A percentile compares a stretch with the other conserved stretches of the same genome.
Evolutionary conservation across 495 filamentous ascomycete species (phyloP).

Genomic region (Xylaria telfairii): DNA sequence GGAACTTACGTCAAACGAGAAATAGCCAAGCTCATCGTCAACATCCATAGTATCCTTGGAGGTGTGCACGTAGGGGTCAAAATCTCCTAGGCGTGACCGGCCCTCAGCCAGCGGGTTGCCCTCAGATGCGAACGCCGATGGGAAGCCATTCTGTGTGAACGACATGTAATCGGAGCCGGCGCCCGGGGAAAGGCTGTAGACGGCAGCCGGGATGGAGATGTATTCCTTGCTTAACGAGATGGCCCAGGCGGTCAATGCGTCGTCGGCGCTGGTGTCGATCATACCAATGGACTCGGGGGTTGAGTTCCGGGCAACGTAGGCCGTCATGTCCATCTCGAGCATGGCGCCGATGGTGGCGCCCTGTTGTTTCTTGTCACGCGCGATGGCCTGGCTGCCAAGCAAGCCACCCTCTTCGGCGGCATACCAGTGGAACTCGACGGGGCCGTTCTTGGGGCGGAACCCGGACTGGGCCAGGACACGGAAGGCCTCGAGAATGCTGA

Average conservation of each 20-base stretch:
- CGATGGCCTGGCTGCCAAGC: conserved; percentile 62
- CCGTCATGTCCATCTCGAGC: conserved; percentile 69
- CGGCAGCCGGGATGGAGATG: conserved; percentile 22
- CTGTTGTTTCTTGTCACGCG: conserved; percentile 48
- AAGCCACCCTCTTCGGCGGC: conserved; percentile 90
- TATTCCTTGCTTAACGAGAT: conserved; percentile 37
- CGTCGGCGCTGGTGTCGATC: conserved; percentile 39
- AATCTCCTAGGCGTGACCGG: conserved; percentile 11
- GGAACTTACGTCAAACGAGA: conserved; percentile 24
- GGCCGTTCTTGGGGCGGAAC: conserved; percentile 66
- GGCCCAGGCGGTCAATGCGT: conserved; percentile 35
- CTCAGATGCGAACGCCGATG: conserved; percentile 42
- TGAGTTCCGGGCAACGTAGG: conserved; percentile 40
- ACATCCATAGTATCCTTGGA: conserved; percentile 37
- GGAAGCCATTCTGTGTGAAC: conserved; percentile 37
- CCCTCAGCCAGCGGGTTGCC: conserved; percentile 22
- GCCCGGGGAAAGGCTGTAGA: conserved; percentile 19
- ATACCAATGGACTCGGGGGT: conserved; percentile 39
- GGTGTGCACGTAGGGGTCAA: conserved; percentile 39
- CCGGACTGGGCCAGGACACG: conserved; percentile 50
- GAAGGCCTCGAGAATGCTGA: conserved; percentile 56
- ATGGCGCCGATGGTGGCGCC: conserved; percentile 58
- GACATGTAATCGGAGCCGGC: conserved; percentile 45
- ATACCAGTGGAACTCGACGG: conserved; percentile 96
- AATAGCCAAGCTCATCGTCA: conserved; percentile 25